phyloP scores from a whole-genome alignment of 768 basidiomycete species.

The Fibroporia radiculosa region DNA sequence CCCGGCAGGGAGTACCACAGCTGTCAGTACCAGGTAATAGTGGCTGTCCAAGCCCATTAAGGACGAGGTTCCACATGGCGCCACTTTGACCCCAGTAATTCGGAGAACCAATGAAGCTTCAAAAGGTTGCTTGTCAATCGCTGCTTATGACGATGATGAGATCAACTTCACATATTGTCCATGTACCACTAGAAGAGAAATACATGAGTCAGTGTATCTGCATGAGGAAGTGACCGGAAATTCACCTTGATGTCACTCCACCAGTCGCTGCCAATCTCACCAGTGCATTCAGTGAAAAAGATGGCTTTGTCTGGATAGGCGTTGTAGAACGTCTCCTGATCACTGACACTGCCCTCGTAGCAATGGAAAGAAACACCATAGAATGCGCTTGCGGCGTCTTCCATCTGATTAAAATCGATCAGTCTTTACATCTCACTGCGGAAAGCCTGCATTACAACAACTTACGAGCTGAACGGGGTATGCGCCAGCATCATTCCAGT shows the following conservation, averaged over 20 bases:
- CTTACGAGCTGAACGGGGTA: slow-evolving; percentile 55
- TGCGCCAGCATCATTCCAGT: slow-evolving; percentile 59
- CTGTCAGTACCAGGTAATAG: slow-evolving; percentile 56
- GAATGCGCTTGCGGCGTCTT: slow-evolving; percentile 47
- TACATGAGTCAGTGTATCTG: not conserved
- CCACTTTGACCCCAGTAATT: slow-evolving; percentile 36
- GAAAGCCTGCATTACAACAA: not conserved
- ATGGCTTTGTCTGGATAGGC: slow-evolving; percentile 54
- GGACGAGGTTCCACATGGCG: slow-evolving; percentile 72
- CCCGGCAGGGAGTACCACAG: slow-evolving; percentile 60
- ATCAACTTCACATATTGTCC: slow-evolving; percentile 46
- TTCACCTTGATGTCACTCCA: slow-evolving; percentile 72
- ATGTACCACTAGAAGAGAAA: slow-evolving; percentile 49
- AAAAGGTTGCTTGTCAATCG: slow-evolving; percentile 19
- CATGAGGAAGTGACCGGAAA: not conserved
- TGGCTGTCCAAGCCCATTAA: slow-evolving; percentile 57
- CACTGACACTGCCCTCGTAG: slow-evolving; percentile 46
- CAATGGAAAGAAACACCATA: slow-evolving; percentile 70
- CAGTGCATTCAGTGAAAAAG: slow-evolving; percentile 56
- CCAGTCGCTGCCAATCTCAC: slow-evolving; percentile 64
- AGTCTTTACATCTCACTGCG: not conserved
- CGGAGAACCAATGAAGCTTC: slow-evolving; percentile 34
- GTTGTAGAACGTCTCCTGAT: slow-evolving; percentile 51
- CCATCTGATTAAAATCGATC: slow-evolving; percentile 47
- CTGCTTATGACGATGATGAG: not conserved